phyloP scores from a whole-genome alignment of 2,329 filamentous ascomycete species.

The Aaosphaeria pasadenensis region DNA sequence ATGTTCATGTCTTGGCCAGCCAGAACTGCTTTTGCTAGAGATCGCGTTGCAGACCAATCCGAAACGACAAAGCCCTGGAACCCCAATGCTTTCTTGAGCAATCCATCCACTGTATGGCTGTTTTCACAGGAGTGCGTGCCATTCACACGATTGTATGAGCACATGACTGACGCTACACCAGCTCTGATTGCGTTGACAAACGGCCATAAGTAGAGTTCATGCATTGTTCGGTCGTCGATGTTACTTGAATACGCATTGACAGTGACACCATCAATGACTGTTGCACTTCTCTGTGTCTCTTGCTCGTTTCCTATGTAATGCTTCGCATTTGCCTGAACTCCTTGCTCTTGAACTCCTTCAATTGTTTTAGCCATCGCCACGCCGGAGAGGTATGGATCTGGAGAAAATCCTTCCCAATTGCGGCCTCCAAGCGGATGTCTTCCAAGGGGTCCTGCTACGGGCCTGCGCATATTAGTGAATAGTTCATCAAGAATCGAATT shows the following conservation, averaged over 20 bases:
- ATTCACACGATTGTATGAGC: conserved; percentile 42
- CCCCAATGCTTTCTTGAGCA: conserved; percentile 51
- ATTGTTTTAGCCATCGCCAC: conserved; percentile 37
- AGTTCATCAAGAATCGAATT: background rate
- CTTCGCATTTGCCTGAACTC: conserved; percentile 44
- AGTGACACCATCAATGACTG: conserved; percentile 34
- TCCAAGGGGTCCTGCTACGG: conserved; percentile 49
- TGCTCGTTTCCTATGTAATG: conserved; percentile 62
- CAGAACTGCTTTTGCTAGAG: conserved; percentile 42
- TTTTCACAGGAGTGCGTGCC: conserved; percentile 32
- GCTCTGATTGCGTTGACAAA: conserved; percentile 61
- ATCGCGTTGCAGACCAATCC: conserved; percentile 46
- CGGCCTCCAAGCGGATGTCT: conserved; percentile 38
- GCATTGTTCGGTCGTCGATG: conserved; percentile 61
- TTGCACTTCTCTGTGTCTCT: conserved; percentile 44
- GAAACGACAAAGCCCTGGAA: conserved; percentile 45
- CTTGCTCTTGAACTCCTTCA: conserved; percentile 36
- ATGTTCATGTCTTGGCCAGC: conserved; percentile 49
- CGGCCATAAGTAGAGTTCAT: conserved; percentile 65
- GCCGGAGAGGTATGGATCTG: conserved; percentile 44
- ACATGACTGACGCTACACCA: conserved; percentile 61
- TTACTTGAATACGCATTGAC: conserved; percentile 60
- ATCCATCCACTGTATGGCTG: conserved; percentile 44
- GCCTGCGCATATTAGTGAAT: background rate
- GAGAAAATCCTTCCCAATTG: conserved; percentile 44